Evolutionary conservation across 352 stramenopile genomes (phyloP), one percentile per base, ranked within the genome.

Genomic region (Peronospora belbahrii): DNA sequence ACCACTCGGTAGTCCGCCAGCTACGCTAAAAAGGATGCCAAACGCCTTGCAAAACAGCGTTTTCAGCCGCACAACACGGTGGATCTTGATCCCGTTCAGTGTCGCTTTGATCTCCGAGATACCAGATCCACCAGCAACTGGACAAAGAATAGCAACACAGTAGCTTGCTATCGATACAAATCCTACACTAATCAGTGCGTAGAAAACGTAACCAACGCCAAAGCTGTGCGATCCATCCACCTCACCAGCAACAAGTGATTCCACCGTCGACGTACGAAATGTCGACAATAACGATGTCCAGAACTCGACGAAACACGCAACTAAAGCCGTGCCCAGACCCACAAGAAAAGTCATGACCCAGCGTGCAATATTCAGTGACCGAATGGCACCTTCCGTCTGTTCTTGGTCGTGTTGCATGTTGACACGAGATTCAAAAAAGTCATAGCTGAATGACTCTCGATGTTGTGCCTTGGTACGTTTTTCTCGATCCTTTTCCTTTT

Each of bases 31-130:
- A 6, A 95, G 64, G 31, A 97, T 86, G 20, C 86, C 81, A 52
- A 94, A 78, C 0, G 96, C 87, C 68, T 98, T 99, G 52, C 83
- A 97, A 33, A 98, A 75, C 4, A 99, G 64, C 19, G 96, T 99
- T 62, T 97, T 98, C 28, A 97, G 63, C 0, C 90, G 74, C 4
- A 98, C 85, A n/a, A 99, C 83, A 15, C 93, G 80, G 25, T 96
- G 93, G 19, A 98, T 83, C 74, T 98, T 97, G 54, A 98, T 97
- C 15, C 96, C 96, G 65, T 99, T 99, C 9, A 99, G 69, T 15
- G 94, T 98, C 24, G 90, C 94, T 61, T 99, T 99, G 52, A 99
- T 97, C 67, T 99, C 96, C 0, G 85, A 82, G 59, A 99, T 98
- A 32, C 95, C 95, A 4, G 94, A 98, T 7, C 97, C 97, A 30